Conservation (phyloP, 768 basidiomycete genomes). For the Lentinus brumalis region DNA sequence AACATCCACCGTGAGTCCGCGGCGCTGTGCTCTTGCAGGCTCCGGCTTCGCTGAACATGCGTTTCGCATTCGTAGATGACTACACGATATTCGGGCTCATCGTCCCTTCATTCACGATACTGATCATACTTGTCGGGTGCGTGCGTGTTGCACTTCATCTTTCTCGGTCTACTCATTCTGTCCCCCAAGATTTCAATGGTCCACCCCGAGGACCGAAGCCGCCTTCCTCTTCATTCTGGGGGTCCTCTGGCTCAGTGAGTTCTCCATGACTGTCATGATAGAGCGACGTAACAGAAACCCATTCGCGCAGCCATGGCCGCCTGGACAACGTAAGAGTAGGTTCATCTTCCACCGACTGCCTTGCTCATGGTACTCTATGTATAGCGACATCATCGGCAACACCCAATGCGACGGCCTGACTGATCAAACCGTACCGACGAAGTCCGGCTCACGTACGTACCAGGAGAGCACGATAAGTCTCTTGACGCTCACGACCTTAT, state of each 20-base stretch:
- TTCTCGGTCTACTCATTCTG: neutral
- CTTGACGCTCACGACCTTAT: conserved; percentile 7
- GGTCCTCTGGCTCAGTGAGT: conserved; percentile 71
- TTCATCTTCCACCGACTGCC: neutral
- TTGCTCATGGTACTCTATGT: neutral
- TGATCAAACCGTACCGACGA: conserved; percentile 46
- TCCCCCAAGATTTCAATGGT: conserved; percentile 60
- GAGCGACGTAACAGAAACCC: neutral
- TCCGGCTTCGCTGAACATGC: neutral
- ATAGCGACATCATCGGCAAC: conserved; percentile 69
- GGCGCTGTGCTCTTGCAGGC: neutral
- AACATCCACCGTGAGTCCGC: conserved; percentile 55
- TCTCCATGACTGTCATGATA: neutral
- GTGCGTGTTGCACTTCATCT: conserved; percentile 39
- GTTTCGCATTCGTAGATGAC: conserved; percentile 46
- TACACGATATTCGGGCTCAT: conserved; percentile 72
- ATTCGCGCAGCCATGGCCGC: conserved; percentile 62
- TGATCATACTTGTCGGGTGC: conserved; percentile 54
- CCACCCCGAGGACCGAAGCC: conserved; percentile 66
- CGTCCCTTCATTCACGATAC: conserved; percentile 63
- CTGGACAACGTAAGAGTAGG: conserved; percentile 62
- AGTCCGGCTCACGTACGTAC: conserved; percentile 54
- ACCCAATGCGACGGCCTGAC: conserved; percentile 32
- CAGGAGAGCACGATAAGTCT: neutral
- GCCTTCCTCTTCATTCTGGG: conserved; percentile 54